These are phyloP conservation scores for Nakaseomyces bracarensis DNA, from an alignment of 1,139 yeast species.

Conservation along the genomic window DNA sequence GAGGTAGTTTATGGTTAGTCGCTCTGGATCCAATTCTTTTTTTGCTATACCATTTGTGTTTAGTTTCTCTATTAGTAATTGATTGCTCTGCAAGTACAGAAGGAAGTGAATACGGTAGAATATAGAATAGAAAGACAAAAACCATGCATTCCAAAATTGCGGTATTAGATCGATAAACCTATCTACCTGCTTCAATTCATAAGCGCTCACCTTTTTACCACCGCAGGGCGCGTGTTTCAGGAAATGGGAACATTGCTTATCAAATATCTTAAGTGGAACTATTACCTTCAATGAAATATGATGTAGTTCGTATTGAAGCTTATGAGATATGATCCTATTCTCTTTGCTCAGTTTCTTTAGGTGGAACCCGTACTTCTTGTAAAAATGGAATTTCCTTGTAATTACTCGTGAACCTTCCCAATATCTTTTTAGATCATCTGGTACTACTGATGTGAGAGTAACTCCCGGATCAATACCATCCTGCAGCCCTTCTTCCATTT, in stretches of 20 bases:
- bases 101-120: conserved; percentile 4
- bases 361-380: conserved; percentile 5
- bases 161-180: conserved; percentile 1
- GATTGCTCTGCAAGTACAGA: conserved; percentile 1
- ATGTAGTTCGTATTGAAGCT: conserved; percentile 1
- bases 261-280: neutral
- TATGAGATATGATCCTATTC: conserved; percentile 1
- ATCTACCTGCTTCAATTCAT: conserved; percentile 1
- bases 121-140: conserved; percentile 1
- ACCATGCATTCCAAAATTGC: conserved; percentile 3
- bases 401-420: neutral
- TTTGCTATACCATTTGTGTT: neutral
- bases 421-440: neutral
- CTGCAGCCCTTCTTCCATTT: no score
- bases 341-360: neutral
- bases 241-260: conserved; percentile 2
- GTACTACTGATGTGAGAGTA: neutral
- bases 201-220: neutral
- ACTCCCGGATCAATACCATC: neutral
- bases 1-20: neutral
- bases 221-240: neutral
- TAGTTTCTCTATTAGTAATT: neutral
- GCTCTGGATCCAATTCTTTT: neutral
- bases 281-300: conserved; percentile 3
- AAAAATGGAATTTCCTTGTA: conserved; percentile 2